Evolutionary conservation across 2,329 filamentous ascomycete genomes (phyloP).

Genomic region (Simplicillium aogashimaense): DNA sequence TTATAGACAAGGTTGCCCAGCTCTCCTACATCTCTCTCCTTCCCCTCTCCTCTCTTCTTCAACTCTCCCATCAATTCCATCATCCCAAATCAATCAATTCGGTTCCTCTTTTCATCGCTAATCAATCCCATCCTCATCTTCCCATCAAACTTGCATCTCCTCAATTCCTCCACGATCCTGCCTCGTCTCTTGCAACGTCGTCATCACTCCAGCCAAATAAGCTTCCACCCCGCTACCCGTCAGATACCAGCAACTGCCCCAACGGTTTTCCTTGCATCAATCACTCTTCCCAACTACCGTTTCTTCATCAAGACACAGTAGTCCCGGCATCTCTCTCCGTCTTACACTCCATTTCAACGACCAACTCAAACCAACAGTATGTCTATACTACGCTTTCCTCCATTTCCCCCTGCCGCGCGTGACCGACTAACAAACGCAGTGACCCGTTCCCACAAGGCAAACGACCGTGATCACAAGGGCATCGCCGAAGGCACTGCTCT

Average conservation of each 20-base stretch:
- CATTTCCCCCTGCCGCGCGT: too few relatives aligned
- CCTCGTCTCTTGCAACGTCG: not conserved
- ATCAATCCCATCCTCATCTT: not conserved
- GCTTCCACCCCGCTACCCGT: too few relatives aligned
- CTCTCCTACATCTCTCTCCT: conserved; percentile 4
- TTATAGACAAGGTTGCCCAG: conserved; percentile 5
- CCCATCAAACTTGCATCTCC: not conserved
- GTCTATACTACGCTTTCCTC: too few relatives aligned
- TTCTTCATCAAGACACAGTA: too few relatives aligned
- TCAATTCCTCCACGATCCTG: not conserved
- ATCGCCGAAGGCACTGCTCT: conserved; percentile 63
- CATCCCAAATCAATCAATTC: conserved; percentile 2
- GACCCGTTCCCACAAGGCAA: conserved; percentile 96
- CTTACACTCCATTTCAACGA: too few relatives aligned
- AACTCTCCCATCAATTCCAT: conserved; percentile 5
- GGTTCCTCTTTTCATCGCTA: conserved; percentile 5
- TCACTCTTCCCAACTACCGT: too few relatives aligned
- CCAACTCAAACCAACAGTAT: too few relatives aligned
- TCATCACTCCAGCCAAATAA: too few relatives aligned
- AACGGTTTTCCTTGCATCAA: too few relatives aligned
- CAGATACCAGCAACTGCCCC: too few relatives aligned
- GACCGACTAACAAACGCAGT: conserved; percentile 43
- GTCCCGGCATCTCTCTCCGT: too few relatives aligned
- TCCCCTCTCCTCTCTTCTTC: not conserved
- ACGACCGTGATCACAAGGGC: conserved; percentile 81